Base-by-base conservation (phyloP, 805 yeast species). In the Nakazawaea ambrosiae region DNA sequence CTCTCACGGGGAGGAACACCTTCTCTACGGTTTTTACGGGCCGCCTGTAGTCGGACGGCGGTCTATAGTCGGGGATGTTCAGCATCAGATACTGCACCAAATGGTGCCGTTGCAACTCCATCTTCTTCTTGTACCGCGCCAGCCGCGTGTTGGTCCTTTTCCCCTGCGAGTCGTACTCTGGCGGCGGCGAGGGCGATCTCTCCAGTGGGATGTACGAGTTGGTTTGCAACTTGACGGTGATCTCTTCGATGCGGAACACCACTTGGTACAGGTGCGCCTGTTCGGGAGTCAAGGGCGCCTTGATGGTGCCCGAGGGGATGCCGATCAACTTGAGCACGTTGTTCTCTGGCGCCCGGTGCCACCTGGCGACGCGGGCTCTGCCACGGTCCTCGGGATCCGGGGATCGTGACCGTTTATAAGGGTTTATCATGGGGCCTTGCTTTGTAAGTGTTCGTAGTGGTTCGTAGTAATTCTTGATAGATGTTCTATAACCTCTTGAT, bases 181-280 rank as follows among this genome's bases (percentile, higher is more conserved):
- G 98, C 2, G 96, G 88, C 0, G 97, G 97, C 2, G 96, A 85
- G 0, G 89, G 87, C 2, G 94, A 85, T 43, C 75, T 60, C 43
- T 60, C 62, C 0, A 73, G 68, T 1, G 81, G 81, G 9, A 72
- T 63, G 12, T 73, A 60, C 26, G 69, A 71, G 37, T 72, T 61
- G n/a, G 70, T 57, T 12, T 69, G 57, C 28, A 90, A 58, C 41
- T 73, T 64, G 24, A 70, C 67, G 1, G 88, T 71, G 39, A 90
- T 78, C 53, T 90, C 97, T 42, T 84, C 86, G 27, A 90, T 78
- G 36, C 97, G 65, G 44, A 78, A 74, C 46, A 75, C 65, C 22
- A 77, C 68, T 53, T 78, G 76, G 68, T 87, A 76, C 0, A 84
- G 77, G 28, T 81, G 85, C 12, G 81, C 61, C 54, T 92, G 97